A percentile compares a stretch with the other conserved stretches of the same genome.
Evolutionary conservation across 176 grass and related monocot species (phyloP).

Genomic region (Rhynchospora breviuscula): DNA sequence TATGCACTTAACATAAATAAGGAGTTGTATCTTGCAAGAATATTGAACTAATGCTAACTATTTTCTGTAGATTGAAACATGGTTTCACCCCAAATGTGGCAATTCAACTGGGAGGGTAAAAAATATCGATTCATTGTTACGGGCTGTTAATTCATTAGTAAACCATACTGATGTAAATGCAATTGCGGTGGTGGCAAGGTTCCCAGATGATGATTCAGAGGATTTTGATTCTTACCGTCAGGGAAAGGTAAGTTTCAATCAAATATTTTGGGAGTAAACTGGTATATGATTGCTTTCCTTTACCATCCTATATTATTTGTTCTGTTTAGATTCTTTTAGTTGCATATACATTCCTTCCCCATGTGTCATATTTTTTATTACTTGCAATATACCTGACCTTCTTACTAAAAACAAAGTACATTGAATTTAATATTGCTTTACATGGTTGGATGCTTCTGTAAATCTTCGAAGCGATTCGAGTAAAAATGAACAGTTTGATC

Average conservation of each 20-base stretch:
- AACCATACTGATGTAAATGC: slow-evolving; percentile 58
- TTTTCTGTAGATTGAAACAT: slow-evolving; percentile 65
- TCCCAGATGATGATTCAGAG: slow-evolving; percentile 77
- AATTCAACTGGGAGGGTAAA: slow-evolving; percentile 76
- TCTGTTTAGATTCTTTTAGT: neutral
- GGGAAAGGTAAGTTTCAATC: slow-evolving; percentile 50
- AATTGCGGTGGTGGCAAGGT: slow-evolving; percentile 71
- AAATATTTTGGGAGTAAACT: neutral
- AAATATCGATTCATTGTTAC: slow-evolving; percentile 61
- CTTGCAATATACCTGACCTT: neutral
- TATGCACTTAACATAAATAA: neutral
- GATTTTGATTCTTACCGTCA: slow-evolving; percentile 59
- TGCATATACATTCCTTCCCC: neutral
- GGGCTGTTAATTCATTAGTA: slow-evolving; percentile 56
- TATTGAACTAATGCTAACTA: neutral
- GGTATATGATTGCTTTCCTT: neutral
- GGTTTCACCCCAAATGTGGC: slow-evolving; percentile 70
- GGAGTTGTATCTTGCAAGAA: neutral
- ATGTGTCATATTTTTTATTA: neutral
- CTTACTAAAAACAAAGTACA: neutral
- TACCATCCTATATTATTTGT: neutral
- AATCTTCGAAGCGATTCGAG: neutral
- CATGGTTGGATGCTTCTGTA: neutral
- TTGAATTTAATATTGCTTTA: neutral
- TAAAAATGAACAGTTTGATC: neutral